A percentile compares a stretch with the other conserved stretches of the same genome.
Conservation (phyloP, 2,329 filamentous ascomycete species). For the Amylocarpus encephaloides region DNA sequence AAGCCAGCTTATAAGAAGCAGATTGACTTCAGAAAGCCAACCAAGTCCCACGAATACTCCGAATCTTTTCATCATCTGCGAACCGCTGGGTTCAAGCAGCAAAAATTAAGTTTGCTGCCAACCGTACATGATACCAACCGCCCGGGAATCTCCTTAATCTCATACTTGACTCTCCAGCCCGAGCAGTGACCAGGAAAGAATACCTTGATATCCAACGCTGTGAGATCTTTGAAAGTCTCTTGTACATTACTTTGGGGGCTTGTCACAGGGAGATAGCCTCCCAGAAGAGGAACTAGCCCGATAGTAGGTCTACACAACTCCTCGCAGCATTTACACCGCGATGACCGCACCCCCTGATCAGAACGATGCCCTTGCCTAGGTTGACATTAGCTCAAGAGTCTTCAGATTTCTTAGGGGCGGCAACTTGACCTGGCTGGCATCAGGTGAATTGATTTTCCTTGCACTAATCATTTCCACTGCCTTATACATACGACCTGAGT, state of each 20-base stretch:
- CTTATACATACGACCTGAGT: slow-evolving; percentile 42
- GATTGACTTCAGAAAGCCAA: no score
- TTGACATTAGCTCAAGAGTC: neutral
- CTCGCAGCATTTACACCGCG: slow-evolving; percentile 46
- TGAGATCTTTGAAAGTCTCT: slow-evolving; percentile 42
- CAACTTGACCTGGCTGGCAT: slow-evolving; percentile 25
- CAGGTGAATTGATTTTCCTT: slow-evolving; percentile 25
- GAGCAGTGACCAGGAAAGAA: slow-evolving; percentile 50
- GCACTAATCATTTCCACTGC: slow-evolving; percentile 44
- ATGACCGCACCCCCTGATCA: slow-evolving; percentile 51
- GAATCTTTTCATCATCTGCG: no score
- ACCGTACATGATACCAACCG: slow-evolving; percentile 44
- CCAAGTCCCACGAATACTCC: no score
- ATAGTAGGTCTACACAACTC: slow-evolving; percentile 38
- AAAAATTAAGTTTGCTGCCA: slow-evolving; percentile 28
- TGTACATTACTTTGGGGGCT: slow-evolving; percentile 38
- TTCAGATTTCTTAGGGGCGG: neutral
- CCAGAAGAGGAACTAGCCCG: slow-evolving; percentile 38
- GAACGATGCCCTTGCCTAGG: slow-evolving; percentile 43
- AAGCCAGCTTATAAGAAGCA: no score
- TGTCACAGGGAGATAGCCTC: slow-evolving; percentile 48
- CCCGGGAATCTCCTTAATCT: slow-evolving; percentile 44
- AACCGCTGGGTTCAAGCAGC: neutral
- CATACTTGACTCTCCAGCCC: slow-evolving; percentile 48
- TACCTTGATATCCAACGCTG: slow-evolving; percentile 40